These are phyloP conservation scores for Cutaneotrichosporon sp. DNA, from an alignment of 1,284 basidiomycete species.

Conservation along the genomic window DNA sequence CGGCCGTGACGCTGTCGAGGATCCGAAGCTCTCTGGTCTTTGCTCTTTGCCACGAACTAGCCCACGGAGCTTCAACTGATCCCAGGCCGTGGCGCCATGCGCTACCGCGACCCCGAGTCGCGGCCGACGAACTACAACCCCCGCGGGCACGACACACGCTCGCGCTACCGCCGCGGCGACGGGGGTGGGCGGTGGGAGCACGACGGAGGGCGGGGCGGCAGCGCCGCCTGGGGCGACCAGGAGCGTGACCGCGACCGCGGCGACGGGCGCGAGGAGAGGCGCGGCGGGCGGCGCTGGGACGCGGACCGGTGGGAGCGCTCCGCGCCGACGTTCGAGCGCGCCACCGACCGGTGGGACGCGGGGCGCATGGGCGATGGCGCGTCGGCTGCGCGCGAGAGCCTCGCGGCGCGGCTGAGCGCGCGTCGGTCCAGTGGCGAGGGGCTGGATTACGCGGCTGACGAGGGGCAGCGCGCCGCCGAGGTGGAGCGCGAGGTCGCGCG, in stretches of 20 bases:
- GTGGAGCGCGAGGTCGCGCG: constrained; percentile 8
- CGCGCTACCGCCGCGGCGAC: constrained; percentile 18
- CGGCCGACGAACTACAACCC: constrained; percentile 37
- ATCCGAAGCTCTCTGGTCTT: no score
- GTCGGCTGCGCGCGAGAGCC: constrained; percentile 22
- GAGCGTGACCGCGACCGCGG: not conserved
- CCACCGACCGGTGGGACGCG: constrained; percentile 37
- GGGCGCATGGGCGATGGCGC: constrained; percentile 20
- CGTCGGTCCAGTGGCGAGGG: not conserved
- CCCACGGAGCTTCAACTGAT: no score
- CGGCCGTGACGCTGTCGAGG: no score
- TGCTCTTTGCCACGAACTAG: no score
- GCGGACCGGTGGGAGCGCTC: constrained; percentile 11
- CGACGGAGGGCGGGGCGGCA: constrained; percentile 3
- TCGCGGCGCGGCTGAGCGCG: constrained; percentile 13
- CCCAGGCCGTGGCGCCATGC: constrained; percentile 52
- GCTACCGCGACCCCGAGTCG: constrained; percentile 51
- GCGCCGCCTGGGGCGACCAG: not conserved
- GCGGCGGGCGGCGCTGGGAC: constrained; percentile 2
- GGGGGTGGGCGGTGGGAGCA: constrained; percentile 27
- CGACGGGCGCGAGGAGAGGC: not conserved
- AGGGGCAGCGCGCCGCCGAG: constrained; percentile 38
- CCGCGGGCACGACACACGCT: constrained; percentile 28
- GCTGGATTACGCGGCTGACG: constrained; percentile 14
- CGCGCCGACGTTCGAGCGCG: constrained; percentile 19